A percentile compares a stretch with the other conserved stretches of the same genome.
Conservation (phyloP, 805 yeast species). For the Myxozyma sirexii region DNA sequence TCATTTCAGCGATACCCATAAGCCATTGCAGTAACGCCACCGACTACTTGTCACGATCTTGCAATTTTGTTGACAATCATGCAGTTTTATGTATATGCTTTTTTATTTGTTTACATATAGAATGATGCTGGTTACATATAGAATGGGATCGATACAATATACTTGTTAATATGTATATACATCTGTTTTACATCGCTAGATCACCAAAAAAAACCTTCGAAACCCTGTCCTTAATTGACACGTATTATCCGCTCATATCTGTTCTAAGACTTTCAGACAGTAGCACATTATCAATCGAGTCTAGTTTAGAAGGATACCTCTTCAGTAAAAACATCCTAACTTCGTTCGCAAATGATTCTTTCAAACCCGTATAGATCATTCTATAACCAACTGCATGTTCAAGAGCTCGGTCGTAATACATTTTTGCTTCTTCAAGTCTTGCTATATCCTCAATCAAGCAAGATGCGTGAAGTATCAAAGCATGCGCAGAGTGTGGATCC, state of each 20-base stretch:
- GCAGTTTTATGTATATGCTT: neutral
- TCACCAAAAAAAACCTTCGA: too few relatives aligned
- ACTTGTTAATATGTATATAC: too few relatives aligned
- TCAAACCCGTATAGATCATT: neutral
- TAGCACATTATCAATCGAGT: neutral
- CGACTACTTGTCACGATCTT: too few relatives aligned
- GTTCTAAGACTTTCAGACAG: neutral
- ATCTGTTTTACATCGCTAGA: too few relatives aligned
- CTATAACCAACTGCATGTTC: neutral
- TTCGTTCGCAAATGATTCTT: neutral
- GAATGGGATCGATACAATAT: too few relatives aligned
- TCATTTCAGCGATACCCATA: slow-evolving; percentile 12
- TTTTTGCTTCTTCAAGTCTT: neutral
- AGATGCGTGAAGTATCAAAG: neutral
- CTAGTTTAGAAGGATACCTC: neutral
- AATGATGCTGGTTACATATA: neutral
- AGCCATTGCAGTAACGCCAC: neutral
- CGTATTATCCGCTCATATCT: too few relatives aligned
- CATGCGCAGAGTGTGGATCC: slow-evolving; percentile 7
- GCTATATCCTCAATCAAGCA: neutral
- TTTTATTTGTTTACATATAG: neutral
- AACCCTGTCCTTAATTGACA: too few relatives aligned
- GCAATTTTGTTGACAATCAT: neutral
- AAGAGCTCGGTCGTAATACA: neutral
- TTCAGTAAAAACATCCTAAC: neutral